Evolutionary conservation across 208 protist species (phyloP), one percentile per base, ranked within the genome.

Genomic region (Trypanosoma avium): DNA sequence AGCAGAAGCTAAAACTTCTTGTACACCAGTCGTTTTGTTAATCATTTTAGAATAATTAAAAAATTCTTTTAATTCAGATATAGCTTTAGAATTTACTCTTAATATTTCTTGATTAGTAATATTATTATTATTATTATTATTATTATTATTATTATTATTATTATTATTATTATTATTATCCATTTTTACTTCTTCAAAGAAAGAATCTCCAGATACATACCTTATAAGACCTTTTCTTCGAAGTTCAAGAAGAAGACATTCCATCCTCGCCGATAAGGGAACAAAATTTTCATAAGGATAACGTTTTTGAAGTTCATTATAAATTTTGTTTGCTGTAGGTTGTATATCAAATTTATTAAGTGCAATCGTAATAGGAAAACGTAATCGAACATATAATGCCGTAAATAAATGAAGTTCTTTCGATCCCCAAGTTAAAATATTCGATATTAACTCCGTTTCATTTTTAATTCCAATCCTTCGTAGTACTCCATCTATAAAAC

Each of bases 301-400:
- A 1, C 56, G 67, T 32, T 40, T 32, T 21, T 71, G 79, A 42
- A 97, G 64, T 38, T 70, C 26, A 0, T 27, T 59, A n/a, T 70
- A 72, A 42, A 94, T 48, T 22, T 40, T 62, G 33, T 30, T 49
- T 9, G 54, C 45, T 19, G 88, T 84, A 33, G 78, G 61, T 12
- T 79, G 69, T 27, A 92, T 43, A 70, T 98, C 95, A 6, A 76
- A 73, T 80, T 98, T 98, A 75, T 98, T 98, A 27, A 97, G 77
- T 32, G 92, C 92, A 21, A 97, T 63, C 6, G 97, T 78, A 63
- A 97, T 90, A 6, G 93, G 93, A 59, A 97, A 98, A 27, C 95
- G 86, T 29, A 90, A 48, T 13, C 75, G 84, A 42, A 97, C 78
- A 76, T 95, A 98, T 13, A 92, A 61, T 4, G 90, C 93, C 32